A percentile compares a stretch with the other conserved stretches of the same genome.
These are phyloP conservation scores for Telfairia occidentalis DNA, from an alignment of 331 rosid species.

Conservation along the genomic window DNA sequence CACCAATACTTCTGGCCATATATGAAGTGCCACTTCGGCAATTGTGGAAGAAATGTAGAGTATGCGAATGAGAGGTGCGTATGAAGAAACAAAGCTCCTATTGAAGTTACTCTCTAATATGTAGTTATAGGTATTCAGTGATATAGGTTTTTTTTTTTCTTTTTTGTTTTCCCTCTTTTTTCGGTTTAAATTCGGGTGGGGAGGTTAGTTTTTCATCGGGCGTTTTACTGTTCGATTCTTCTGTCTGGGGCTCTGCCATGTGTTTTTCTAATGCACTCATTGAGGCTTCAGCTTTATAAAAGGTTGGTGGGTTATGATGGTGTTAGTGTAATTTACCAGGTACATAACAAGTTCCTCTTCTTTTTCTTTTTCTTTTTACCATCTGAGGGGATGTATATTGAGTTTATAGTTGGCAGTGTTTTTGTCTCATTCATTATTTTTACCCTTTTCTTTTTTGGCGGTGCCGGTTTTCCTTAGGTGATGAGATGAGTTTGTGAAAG, in stretches of 20 bases:
- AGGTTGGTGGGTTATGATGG: conserved; percentile 13
- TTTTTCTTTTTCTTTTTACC: neutral
- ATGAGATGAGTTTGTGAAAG: conserved; percentile 10
- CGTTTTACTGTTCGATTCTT: conserved; percentile 10
- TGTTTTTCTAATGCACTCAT: conserved; percentile 13
- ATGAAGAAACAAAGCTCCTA: conserved; percentile 21
- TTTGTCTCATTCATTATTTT: conserved; percentile 11
- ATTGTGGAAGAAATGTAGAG: conserved; percentile 11
- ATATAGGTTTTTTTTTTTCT: neutral
- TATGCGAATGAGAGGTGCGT: conserved; percentile 15
- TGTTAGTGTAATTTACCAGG: conserved; percentile 15
- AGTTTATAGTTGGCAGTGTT: conserved; percentile 11
- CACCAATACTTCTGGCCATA: conserved; percentile 12
- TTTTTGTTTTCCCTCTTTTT: conserved; percentile 3
- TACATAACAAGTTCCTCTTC: conserved; percentile 7
- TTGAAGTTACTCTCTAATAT: conserved; percentile 9
- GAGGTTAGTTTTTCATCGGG: neutral
- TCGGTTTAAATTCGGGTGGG: neutral
- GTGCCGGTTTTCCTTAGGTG: neutral
- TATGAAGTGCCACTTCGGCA: conserved; percentile 6
- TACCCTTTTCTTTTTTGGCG: neutral
- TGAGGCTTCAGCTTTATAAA: conserved; percentile 10
- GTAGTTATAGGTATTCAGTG: conserved; percentile 7
- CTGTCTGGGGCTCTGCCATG: conserved; percentile 10
- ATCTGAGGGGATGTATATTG: conserved; percentile 15